Evolutionary conservation across 129 eudicot species (phyloP), one percentile per base, ranked within the genome.

Genomic region (Saussurea involucrata): DNA sequence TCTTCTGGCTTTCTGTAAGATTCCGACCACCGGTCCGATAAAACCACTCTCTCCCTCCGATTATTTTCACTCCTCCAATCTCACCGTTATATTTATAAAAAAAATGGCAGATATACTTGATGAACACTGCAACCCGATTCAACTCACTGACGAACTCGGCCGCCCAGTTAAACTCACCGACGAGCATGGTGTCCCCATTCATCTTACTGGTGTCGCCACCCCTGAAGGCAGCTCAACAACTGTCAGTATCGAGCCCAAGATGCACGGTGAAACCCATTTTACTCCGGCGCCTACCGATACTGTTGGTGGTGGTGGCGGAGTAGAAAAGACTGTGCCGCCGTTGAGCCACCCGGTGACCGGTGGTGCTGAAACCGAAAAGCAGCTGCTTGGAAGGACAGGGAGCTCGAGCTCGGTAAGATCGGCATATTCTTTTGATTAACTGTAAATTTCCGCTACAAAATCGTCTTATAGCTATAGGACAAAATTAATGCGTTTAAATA

Each of bases 51-150:
- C 21, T 36, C 60, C 5, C 24, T 24, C 44, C 33, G 34, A 21
- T 49, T 25, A 8, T 9, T 31, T 24, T 24, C n/a, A 32, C 28
- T 31, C 4, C n/a, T 24, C 42, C 33, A 57, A 17, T 76, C 57
- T 53, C 53, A 68, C 61, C 24, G 11, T 3, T 33, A 8, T 9
- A 55, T 12, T 28, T 65, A 5, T 25, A 15, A 8, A 3, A 13
- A 20, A 34, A 36, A 84, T 88, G 93, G 91, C 93, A n/a, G 90
- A 89, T 72, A 44, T 92, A 44, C 72, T 86, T 46, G 97, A 92
- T 44, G 91, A 87, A 81, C 79, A 69, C 5, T 96, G 97, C 25
- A 85, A 89, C 78, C 97, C 92, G 12, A 84, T 92, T 61, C 93
- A 85, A 75, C 87, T 89, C 66, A 88, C 96, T 4, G 97, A 90